Conservation (phyloP, 352 stramenopile genomes). For the Globisporangium canariense region DNA sequence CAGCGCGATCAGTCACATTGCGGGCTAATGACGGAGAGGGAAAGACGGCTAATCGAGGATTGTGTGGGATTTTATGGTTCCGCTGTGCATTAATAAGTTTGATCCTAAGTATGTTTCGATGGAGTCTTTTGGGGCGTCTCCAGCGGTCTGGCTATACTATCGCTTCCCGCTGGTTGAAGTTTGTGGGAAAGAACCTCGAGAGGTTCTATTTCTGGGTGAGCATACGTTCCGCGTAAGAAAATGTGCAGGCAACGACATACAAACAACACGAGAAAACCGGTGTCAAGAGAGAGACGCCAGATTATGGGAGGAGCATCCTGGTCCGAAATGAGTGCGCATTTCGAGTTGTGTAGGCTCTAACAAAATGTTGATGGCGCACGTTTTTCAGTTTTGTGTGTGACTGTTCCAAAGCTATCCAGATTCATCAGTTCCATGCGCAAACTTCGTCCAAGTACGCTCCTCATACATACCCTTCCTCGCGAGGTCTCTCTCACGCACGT, state of each 20-base stretch:
- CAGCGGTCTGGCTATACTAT: not conserved
- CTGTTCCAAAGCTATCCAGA: not conserved
- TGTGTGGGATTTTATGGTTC: too few species aligned
- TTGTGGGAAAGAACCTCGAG: not conserved
- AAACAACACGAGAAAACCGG: not conserved
- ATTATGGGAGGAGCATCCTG: not conserved
- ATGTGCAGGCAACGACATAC: not conserved
- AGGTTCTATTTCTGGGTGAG: not conserved
- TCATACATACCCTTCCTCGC: not conserved
- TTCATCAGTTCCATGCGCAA: not conserved
- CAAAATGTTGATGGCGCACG: not conserved
- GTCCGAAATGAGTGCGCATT: too few species aligned
- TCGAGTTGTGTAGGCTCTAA: too few species aligned
- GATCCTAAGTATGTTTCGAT: not conserved
- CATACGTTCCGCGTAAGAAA: conserved; percentile 11
- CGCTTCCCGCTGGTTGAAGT: not conserved
- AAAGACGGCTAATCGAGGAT: too few species aligned
- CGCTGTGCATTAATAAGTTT: too few species aligned
- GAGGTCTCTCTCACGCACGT: not conserved
- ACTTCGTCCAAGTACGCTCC: too few species aligned
- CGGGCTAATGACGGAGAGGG: not conserved
- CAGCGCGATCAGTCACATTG: not conserved
- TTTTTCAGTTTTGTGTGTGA: not conserved
- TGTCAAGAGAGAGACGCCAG: not conserved
- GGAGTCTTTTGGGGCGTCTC: not conserved